Evolutionary conservation across 1,139 yeast genomes (phyloP).

Genomic region (Candida pseudoviswanathii): DNA sequence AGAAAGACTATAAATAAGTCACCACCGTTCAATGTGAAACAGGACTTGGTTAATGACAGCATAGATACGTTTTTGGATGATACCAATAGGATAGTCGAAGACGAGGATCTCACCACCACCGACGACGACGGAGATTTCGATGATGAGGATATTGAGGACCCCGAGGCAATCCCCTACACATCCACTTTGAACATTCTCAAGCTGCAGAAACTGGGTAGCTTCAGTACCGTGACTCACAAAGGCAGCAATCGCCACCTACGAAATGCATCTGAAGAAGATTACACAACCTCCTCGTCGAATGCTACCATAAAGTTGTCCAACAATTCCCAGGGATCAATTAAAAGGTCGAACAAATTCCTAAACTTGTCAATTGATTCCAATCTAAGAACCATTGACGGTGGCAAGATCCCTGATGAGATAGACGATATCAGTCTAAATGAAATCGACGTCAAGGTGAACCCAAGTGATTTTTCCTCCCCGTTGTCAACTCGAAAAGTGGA

Average conservation of each 20-base stretch:
- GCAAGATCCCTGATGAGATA: constrained; percentile 17
- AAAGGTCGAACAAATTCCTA: constrained; percentile 49
- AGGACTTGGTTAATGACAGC: constrained; percentile 29
- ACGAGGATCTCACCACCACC: constrained; percentile 13
- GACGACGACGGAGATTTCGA: constrained; percentile 9
- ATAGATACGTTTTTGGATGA: constrained; percentile 26
- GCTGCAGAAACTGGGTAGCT: neutral
- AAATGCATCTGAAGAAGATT: constrained; percentile 11
- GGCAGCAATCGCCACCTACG: constrained; percentile 16
- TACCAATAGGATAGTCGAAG: constrained; percentile 13
- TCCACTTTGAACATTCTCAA: constrained; percentile 6
- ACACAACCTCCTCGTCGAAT: constrained; percentile 8
- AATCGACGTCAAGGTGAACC: constrained; percentile 23
- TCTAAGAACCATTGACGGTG: constrained; percentile 13
- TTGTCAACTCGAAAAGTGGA: constrained; percentile 6
- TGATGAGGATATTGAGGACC: constrained; percentile 10
- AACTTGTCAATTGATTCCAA: constrained; percentile 46
- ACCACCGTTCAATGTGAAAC: constrained; percentile 48
- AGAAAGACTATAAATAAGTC: constrained; percentile 36
- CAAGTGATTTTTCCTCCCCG: constrained; percentile 19
- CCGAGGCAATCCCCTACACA: constrained; percentile 7
- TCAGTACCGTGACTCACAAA: constrained; percentile 1
- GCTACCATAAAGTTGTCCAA: constrained; percentile 10
- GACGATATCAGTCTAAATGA: constrained; percentile 33
- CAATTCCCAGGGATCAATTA: constrained; percentile 31